Evolutionary conservation across 345 rosid species (phyloP).

Genomic region (Arabidopsis arenosa): DNA sequence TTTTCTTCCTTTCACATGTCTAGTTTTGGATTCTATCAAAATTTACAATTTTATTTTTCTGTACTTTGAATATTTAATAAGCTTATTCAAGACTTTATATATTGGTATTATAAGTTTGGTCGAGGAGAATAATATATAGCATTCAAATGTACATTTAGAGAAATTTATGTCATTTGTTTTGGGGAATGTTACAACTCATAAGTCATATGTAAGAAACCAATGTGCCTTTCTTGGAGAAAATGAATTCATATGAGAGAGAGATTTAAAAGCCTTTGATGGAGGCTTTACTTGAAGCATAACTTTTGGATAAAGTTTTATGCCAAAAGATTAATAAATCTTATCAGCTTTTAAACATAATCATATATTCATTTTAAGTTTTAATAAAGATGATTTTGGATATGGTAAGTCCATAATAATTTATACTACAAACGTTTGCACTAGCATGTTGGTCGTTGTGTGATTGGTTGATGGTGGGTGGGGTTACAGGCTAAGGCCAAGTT

Average conservation of each 20-base stretch:
- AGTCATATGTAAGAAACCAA: constrained; percentile 42
- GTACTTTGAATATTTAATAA: neutral
- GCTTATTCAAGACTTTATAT: neutral
- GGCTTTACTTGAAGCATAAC: constrained; percentile 55
- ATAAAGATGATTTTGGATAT: constrained; percentile 17
- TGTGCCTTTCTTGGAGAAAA: constrained; percentile 42
- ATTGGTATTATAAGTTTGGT: neutral
- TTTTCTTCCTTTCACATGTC: constrained; percentile 42
- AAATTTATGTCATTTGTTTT: constrained; percentile 10
- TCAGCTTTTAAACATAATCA: constrained; percentile 20
- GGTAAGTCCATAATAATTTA: constrained; percentile 8
- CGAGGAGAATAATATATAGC: neutral
- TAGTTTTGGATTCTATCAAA: constrained; percentile 29
- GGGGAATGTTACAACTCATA: constrained; percentile 35
- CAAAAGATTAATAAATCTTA: neutral
- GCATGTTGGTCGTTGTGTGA: constrained; percentile 33
- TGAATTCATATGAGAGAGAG: constrained; percentile 24
- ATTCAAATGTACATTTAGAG: constrained; percentile 3
- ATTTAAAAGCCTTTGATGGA: constrained; percentile 34
- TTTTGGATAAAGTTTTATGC: constrained; percentile 46
- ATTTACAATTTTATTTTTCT: neutral
- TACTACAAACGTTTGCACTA: constrained; percentile 28
- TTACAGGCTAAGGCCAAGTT: constrained; percentile 31
- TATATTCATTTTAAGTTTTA: neutral
- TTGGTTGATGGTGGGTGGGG: constrained; percentile 44